These are phyloP conservation scores for Serendipita sp. DNA, from an alignment of 1,284 basidiomycete species.

Conservation along the genomic window DNA sequence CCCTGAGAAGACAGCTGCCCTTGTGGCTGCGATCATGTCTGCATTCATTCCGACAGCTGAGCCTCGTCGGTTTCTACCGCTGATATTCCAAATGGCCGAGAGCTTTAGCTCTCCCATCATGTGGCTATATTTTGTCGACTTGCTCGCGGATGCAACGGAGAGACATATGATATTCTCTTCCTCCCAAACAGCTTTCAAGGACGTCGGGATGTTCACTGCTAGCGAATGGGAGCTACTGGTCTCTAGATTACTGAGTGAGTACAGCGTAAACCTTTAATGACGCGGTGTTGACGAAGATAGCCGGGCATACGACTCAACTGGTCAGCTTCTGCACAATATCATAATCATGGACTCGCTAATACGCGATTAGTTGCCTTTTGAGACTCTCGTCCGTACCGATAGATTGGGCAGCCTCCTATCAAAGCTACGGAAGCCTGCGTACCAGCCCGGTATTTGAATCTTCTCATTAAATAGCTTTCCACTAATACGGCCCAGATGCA, in stretches of 20 bases:
- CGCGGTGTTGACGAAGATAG: background rate
- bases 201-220: background rate
- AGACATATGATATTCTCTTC: background rate
- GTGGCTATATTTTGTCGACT: background rate
- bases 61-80: conserved; percentile 53
- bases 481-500: conserved; percentile 34
- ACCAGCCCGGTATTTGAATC: background rate
- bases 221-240: conserved; percentile 1
- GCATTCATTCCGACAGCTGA: conserved; percentile 64
- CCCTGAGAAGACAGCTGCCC: conserved; percentile 38
- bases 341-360: background rate
- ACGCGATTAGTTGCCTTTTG: background rate
- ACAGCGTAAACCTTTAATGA: background rate
- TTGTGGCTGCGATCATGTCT: conserved; percentile 55
- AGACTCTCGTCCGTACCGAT: background rate
- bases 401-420: background rate
- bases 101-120: conserved; percentile 32
- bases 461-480: background rate
- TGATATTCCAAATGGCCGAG: conserved; percentile 73
- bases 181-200: background rate
- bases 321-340: background rate
- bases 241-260: background rate
- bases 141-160: background rate
- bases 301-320: background rate
- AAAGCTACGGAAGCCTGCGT: background rate